Evolutionary conservation across 805 yeast species (phyloP), one percentile per base, ranked within the genome.

Genomic region (Trichomonascus vanleenenianus): DNA sequence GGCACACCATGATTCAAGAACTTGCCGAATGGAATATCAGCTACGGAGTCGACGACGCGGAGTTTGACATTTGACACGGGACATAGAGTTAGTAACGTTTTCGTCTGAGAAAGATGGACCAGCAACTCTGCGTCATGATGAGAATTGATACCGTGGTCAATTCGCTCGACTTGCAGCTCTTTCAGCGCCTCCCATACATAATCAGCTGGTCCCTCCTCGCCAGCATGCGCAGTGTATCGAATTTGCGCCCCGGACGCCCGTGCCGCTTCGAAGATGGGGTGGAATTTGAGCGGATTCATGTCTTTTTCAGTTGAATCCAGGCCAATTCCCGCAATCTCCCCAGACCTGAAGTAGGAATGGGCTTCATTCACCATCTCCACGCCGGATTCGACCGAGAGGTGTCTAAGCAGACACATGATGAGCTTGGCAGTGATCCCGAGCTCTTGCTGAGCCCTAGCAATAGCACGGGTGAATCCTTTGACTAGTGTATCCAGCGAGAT

Each of bases 121-220:
- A 85, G 64, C 47, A 85, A 61, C 30, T 66, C 74, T 0, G 65
- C 67, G 55, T 74, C 80, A 35, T 82, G 71, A 39, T 70, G 63
- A 8, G 86, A 74, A 57, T 81, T 78, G 52, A 84, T 76, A 45
- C 94, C 94, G 58, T 85, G 95, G 58, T 85, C 95, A 46, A 85
- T 81, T 63, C 95, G 75, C 30, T 79, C 71, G 20, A 76, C 85
- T 1, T 76, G 70, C 47, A 83, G 71, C 40, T 70, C 47, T 55
- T 82, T 81, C 50, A 85, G 65, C 1, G 93, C 67, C 44, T 71
- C 72, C 8, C 65, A 48, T 22, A 85, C 84, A 53, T 69, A 83
- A n/a, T 76, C 73, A 36, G 86, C 79, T 51, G 82, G 85, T 44
- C 91, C 94, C 67, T 85, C 94, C 65, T 85, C 95, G 56, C 95